Evolutionary conservation across 306 rosid species (phyloP).

Genomic region (Cucumis melo): DNA sequence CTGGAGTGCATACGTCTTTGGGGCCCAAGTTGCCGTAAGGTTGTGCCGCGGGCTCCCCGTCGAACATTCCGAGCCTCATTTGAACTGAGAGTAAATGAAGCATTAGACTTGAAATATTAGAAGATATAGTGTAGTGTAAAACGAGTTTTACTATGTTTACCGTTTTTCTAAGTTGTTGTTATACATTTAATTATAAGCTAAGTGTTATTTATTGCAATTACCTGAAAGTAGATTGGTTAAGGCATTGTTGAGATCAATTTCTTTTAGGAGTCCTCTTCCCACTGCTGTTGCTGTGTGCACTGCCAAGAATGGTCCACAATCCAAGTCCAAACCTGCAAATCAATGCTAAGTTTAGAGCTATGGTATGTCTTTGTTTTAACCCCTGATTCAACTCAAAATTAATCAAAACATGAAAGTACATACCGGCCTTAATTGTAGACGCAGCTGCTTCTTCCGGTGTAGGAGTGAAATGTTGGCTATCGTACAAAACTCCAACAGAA

Average conservation of each 20-base stretch:
- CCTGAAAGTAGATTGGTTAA: conserved; percentile 40
- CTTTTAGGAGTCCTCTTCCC: conserved; percentile 25
- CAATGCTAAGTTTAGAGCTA: too few relatives aligned
- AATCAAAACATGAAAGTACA: neutral
- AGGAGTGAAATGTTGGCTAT: conserved; percentile 60
- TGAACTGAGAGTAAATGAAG: conserved; percentile 36
- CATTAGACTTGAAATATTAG: too few relatives aligned
- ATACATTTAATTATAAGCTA: too few relatives aligned
- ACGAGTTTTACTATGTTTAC: too few relatives aligned
- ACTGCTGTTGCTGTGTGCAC: conserved; percentile 53
- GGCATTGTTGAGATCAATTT: conserved; percentile 48
- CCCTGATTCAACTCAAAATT: too few relatives aligned
- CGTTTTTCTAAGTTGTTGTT: too few relatives aligned
- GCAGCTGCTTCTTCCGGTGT: conserved; percentile 84
- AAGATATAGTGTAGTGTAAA: too few relatives aligned
- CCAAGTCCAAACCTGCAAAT: conserved; percentile 54
- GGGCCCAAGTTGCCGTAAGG: conserved; percentile 57
- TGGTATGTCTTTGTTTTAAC: too few relatives aligned
- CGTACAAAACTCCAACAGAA: conserved; percentile 51
- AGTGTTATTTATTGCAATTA: too few relatives aligned
- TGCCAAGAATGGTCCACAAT: conserved; percentile 76
- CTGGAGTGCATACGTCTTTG: conserved; percentile 37
- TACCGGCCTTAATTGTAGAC: conserved; percentile 42
- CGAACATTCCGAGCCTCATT: conserved; percentile 90
- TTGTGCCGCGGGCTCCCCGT: conserved; percentile 49